Conservation (phyloP, 345 rosid species). For the Eucalyptus polyanthemos region DNA sequence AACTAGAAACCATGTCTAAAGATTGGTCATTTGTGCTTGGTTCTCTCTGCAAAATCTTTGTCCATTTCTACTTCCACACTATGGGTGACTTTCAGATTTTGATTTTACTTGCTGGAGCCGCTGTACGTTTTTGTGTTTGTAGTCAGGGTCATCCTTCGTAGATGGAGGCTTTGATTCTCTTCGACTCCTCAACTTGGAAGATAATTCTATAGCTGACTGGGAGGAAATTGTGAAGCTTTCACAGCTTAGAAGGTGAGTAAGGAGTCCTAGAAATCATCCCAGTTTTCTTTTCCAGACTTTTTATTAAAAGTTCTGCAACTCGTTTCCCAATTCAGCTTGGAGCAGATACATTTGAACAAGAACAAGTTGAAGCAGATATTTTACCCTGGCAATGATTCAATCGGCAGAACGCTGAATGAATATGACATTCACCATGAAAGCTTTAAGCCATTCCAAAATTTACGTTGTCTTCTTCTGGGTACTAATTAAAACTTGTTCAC, state of each 20-base stretch:
- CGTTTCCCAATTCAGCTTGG: conserved; percentile 45
- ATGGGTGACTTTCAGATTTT: neutral
- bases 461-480: conserved; percentile 84
- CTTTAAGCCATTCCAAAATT: conserved; percentile 43
- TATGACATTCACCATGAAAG: conserved; percentile 9
- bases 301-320: neutral
- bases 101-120: neutral
- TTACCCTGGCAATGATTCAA: conserved; percentile 29
- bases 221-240: conserved; percentile 69
- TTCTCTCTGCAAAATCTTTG: neutral
- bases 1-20: neutral
- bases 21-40: neutral
- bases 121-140: neutral
- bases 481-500: neutral
- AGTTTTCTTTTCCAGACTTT: neutral
- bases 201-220: conserved; percentile 78
- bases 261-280: neutral
- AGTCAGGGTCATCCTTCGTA: conserved; percentile 32
- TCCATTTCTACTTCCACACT: neutral
- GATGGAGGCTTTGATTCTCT: conserved; percentile 57
- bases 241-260: conserved; percentile 54
- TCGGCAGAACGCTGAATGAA: neutral
- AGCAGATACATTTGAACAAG: conserved; percentile 77
- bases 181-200: conserved; percentile 78
- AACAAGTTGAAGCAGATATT: conserved; percentile 49